Evolutionary conservation across 2,329 filamentous ascomycete species (phyloP).

Genomic region (Colletotrichum magnum): DNA sequence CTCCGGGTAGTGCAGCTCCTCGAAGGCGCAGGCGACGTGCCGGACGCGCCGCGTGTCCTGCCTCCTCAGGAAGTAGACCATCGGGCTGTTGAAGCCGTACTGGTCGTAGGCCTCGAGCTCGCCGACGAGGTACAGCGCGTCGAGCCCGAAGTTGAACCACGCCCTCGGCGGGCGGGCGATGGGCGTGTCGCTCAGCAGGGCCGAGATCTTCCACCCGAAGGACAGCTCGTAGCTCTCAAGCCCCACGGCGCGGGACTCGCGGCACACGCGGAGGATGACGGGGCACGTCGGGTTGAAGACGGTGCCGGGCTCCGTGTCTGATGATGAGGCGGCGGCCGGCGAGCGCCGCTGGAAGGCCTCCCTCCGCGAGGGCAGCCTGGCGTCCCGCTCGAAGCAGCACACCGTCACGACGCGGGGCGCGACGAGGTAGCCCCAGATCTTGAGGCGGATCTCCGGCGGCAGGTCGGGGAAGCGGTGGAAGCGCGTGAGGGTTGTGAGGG

Average conservation of each 20-base stretch:
- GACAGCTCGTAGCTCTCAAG: constrained; percentile 60
- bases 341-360: constrained; percentile 39
- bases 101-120: constrained; percentile 63
- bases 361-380: constrained; percentile 47
- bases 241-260: constrained; percentile 59
- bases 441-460: constrained; percentile 63
- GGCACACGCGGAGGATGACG: constrained; percentile 60
- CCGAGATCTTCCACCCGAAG: constrained; percentile 63
- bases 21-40: constrained; percentile 59
- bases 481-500: constrained; percentile 46
- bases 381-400: constrained; percentile 56
- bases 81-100: constrained; percentile 62
- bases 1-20: constrained; percentile 59
- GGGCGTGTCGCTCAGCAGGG: constrained; percentile 52
- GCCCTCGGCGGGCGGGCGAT: constrained; percentile 53
- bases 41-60: constrained; percentile 60
- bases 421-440: constrained; percentile 62
- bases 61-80: constrained; percentile 62
- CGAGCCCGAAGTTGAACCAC: constrained; percentile 64
- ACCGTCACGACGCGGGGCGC: constrained; percentile 61
- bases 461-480: constrained; percentile 57
- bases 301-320: constrained; percentile 40
- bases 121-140: constrained; percentile 63
- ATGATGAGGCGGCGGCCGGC: constrained; percentile 37
- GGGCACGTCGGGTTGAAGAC: constrained; percentile 50